These are phyloP conservation scores for Vachellia pachyceras DNA, from an alignment of 306 rosid genomes.

Conservation along the genomic window DNA sequence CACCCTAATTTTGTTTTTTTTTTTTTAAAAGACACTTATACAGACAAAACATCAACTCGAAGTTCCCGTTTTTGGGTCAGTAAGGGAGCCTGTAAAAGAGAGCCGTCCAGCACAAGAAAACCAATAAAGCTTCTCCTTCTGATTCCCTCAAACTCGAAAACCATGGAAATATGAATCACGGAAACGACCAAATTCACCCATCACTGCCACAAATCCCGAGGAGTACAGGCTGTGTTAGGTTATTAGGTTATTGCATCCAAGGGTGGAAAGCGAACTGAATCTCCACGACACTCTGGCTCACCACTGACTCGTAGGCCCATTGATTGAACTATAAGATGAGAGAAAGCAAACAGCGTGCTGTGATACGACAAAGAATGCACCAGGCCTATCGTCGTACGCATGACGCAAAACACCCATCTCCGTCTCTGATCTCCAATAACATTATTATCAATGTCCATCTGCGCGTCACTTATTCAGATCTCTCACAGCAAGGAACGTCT, in stretches of 20 bases:
- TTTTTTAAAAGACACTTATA: neutral
- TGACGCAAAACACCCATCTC: neutral
- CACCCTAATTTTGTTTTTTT: neutral
- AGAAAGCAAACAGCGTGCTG: neutral
- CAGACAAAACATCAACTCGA: neutral
- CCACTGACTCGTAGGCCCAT: constrained; percentile 19
- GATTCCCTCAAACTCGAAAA: neutral
- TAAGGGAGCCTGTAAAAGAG: neutral
- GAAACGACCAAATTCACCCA: too few relatives aligned
- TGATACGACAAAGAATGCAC: constrained; percentile 12
- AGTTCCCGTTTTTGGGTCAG: neutral
- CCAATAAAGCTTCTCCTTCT: neutral
- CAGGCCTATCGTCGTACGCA: constrained; percentile 1
- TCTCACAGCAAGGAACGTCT: neutral
- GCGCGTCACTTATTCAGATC: neutral
- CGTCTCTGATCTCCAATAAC: neutral
- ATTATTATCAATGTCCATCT: too few relatives aligned
- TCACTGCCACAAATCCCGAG: neutral
- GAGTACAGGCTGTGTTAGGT: neutral
- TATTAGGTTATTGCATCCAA: neutral
- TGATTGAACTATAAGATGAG: constrained; percentile 11
- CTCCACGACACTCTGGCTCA: neutral
- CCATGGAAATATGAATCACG: neutral
- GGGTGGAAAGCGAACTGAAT: neutral
- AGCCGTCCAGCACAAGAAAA: neutral